Conservation (phyloP, 2,329 filamentous ascomycete species). For the Alternaria brassicicola region DNA sequence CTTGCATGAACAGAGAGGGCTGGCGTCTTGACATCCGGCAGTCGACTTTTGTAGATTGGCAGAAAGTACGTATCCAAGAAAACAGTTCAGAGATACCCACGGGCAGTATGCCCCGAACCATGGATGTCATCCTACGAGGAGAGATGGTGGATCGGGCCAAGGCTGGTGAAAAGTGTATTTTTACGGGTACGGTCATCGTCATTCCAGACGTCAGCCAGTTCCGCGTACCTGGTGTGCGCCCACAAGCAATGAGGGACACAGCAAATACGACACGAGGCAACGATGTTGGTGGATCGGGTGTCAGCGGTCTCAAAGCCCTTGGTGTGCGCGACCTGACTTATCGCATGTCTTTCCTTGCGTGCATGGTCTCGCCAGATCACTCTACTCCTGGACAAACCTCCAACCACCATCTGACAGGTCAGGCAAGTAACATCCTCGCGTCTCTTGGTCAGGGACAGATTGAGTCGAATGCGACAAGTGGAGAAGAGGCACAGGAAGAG, state of each 20-base stretch:
- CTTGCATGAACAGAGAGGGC: slow-evolving; percentile 86
- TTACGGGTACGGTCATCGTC: slow-evolving; percentile 94
- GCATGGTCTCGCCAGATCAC: slow-evolving; percentile 92
- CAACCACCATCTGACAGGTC: slow-evolving; percentile 70
- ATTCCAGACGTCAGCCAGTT: slow-evolving; percentile 97
- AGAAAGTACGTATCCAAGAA: slow-evolving; percentile 97
- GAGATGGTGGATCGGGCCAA: slow-evolving; percentile 98
- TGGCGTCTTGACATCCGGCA: slow-evolving; percentile 97
- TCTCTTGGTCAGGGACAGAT: slow-evolving; percentile 76
- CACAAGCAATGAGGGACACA: slow-evolving; percentile 84
- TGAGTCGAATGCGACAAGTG: slow-evolving; percentile 66
- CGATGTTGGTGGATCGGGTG: slow-evolving; percentile 82
- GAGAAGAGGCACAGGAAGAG: slow-evolving; percentile 86
- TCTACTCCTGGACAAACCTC: slow-evolving; percentile 77
- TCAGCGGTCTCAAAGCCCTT: slow-evolving; percentile 86
- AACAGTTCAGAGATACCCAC: slow-evolving; percentile 98
- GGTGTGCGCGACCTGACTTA: slow-evolving; percentile 96
- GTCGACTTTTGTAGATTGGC: slow-evolving; percentile 98
- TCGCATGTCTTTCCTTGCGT: slow-evolving; percentile 92
- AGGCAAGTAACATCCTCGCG: slow-evolving; percentile 82
- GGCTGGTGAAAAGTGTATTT: slow-evolving; percentile 97
- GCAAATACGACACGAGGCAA: slow-evolving; percentile 72
- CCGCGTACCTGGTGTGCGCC: slow-evolving; percentile 81
- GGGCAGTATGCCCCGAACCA: slow-evolving; percentile 96
- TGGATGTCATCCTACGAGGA: slow-evolving; percentile 94